A percentile compares a stretch with the other conserved stretches of the same genome.
phyloP scores from a whole-genome alignment of 768 basidiomycete genomes.

The Candolleomyces eurysporus region DNA sequence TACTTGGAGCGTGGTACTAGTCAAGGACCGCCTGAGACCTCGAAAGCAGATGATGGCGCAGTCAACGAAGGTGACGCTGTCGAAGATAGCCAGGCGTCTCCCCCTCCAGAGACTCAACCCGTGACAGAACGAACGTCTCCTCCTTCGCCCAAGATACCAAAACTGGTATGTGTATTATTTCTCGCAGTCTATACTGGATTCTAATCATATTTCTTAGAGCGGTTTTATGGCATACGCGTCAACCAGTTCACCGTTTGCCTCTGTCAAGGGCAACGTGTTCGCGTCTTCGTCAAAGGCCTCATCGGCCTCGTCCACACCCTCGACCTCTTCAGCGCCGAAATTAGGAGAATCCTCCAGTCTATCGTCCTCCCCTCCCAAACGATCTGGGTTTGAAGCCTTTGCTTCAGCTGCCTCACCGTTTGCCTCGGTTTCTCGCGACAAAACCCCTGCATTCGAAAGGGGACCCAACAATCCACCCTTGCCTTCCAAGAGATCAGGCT shows the following conservation, averaged over 20 bases:
- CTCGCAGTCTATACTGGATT: constrained; percentile 5
- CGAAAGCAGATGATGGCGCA: constrained; percentile 39
- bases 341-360: constrained; percentile 15
- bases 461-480: constrained; percentile 5
- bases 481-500: constrained; percentile 45
- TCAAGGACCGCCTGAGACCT: constrained; percentile 43
- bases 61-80: constrained; percentile 60
- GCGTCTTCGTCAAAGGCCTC: constrained; percentile 35
- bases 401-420: constrained; percentile 29
- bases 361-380: constrained; percentile 19
- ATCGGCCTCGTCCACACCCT: constrained; percentile 11
- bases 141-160: constrained; percentile 30
- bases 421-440: constrained; percentile 37
- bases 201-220: constrained; percentile 34
- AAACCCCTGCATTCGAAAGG: constrained; percentile 42
- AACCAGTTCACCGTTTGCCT: constrained; percentile 68
- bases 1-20: constrained; percentile 66
- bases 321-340: constrained; percentile 10
- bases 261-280: constrained; percentile 64
- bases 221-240: constrained; percentile 85
- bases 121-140: constrained; percentile 28
- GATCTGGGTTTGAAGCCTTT: constrained; percentile 35
- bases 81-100: constrained; percentile 56
- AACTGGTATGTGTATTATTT: constrained; percentile 41
- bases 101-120: constrained; percentile 58